Conservation (phyloP, 495 filamentous ascomycete species). For the Baudoinia panamericana region DNA sequence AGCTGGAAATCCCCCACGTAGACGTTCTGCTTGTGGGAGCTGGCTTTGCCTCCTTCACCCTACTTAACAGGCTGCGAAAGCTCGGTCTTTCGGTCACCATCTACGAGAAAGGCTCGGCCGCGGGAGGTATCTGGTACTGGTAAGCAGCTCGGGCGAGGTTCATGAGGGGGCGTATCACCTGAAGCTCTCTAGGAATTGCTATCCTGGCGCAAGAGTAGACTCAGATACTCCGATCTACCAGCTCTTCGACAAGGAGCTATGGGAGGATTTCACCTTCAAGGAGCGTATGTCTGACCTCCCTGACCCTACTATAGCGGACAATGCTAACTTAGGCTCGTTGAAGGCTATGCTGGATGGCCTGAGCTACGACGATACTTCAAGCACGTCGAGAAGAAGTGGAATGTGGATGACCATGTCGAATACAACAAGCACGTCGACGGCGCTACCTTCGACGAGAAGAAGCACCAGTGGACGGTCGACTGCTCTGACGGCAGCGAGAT, state of each 20-base stretch:
- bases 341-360: conserved; percentile 19
- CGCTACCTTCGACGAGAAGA: conserved; percentile 19
- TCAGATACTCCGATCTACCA: conserved; percentile 27
- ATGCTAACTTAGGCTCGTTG: background rate
- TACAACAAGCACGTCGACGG: conserved; percentile 22
- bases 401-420: conserved; percentile 17
- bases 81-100: conserved; percentile 1
- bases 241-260: conserved; percentile 26
- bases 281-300: too few species aligned
- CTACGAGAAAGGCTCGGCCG: conserved; percentile 3
- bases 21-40: conserved; percentile 11
- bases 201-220: conserved; percentile 31
- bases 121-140: conserved; percentile 8
- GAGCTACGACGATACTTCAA: conserved; percentile 26
- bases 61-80: conserved; percentile 13
- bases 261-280: conserved; percentile 27
- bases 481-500: conserved; percentile 14
- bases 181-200: conserved; percentile 27
- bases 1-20: conserved; percentile 2
- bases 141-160: background rate
- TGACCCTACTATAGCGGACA: background rate
- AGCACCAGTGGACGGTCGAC: conserved; percentile 18
- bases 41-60: conserved; percentile 7
- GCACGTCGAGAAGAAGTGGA: conserved; percentile 22
- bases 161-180: background rate